A percentile compares a stretch with the other conserved stretches of the same genome.
Conservation (phyloP, 2,329 filamentous ascomycete genomes). For the Diaporthe helianthi region DNA sequence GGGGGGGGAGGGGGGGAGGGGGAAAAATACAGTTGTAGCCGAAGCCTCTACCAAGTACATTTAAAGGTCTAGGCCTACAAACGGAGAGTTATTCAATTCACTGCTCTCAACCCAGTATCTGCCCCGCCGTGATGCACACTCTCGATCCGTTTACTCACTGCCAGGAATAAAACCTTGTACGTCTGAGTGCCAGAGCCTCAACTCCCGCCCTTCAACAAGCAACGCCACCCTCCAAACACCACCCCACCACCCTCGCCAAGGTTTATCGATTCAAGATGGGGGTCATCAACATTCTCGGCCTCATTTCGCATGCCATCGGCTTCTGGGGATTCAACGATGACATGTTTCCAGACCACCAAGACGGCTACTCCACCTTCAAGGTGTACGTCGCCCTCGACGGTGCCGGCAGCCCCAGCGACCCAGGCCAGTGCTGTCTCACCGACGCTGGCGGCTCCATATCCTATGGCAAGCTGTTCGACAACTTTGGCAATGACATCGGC, state of each 20-base stretch:
- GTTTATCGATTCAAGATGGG: background rate
- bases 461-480: background rate
- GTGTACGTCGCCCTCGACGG: background rate
- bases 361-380: background rate
- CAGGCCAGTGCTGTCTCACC: background rate
- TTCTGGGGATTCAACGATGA: background rate
- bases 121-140: background rate
- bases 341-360: background rate
- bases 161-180: background rate
- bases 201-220: background rate
- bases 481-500: background rate
- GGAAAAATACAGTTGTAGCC: too few relatives aligned
- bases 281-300: background rate
- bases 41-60: too few relatives aligned
- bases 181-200: background rate
- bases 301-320: background rate
- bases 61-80: background rate
- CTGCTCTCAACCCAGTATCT: rapidly evolving
- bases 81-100: background rate
- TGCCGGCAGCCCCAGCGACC: background rate
- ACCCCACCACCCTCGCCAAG: background rate
- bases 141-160: background rate
- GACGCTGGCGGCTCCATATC: background rate
- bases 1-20: too few relatives aligned
- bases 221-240: background rate